Base-by-base conservation (phyloP, 2,329 filamentous ascomycete species). In the Alternaria postmessia region DNA sequence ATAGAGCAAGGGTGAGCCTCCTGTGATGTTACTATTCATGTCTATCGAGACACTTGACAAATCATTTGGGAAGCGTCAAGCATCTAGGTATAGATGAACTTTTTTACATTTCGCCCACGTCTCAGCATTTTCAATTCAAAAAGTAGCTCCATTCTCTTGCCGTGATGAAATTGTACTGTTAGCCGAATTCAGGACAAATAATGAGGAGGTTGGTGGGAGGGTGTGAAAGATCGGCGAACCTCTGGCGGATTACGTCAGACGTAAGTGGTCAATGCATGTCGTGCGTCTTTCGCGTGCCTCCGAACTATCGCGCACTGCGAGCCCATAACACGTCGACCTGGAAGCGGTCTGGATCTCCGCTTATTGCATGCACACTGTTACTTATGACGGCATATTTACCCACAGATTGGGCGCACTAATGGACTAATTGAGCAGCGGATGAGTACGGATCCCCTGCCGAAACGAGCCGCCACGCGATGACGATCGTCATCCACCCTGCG, bases 401-500 rank as follows among this genome's bases (percentile, higher is more conserved):
- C 51, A 51, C n/a, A 44, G 11, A 20, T 38, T 55, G 34, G 46
- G 43, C 22, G 20, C 39, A 34, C 22, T 42, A 36, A 26, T 26
- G 24, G 39, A 28, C 39, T 41, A 39, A 36, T 44, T 34, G 22
- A 38, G 46, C 28, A 22, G 59, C 62, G 62, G 62, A 65, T 63
- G 62, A 54, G 28, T 39, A 55, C 62, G 62, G 62, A 63, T 57
- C 56, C 30, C 36, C 32, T 58, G 53, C 62, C 62, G 59, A 57
- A 54, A 54, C 59, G 53, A 60, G 51, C 62, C 62, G 62, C 51
- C 32, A 60, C 60, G 62, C 59, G 57, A 60, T 60, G 51, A 60
- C 59, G 59, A 65, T 65, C 59, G 39, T 57, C 53, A 54, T 63
- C 53, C 56, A 60, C 24, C 20, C 39, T 47, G 47, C 53, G 38